These are phyloP conservation scores for Stereocaulon alpinum DNA, from an alignment of 495 filamentous ascomycete species.

Conservation along the genomic window DNA sequence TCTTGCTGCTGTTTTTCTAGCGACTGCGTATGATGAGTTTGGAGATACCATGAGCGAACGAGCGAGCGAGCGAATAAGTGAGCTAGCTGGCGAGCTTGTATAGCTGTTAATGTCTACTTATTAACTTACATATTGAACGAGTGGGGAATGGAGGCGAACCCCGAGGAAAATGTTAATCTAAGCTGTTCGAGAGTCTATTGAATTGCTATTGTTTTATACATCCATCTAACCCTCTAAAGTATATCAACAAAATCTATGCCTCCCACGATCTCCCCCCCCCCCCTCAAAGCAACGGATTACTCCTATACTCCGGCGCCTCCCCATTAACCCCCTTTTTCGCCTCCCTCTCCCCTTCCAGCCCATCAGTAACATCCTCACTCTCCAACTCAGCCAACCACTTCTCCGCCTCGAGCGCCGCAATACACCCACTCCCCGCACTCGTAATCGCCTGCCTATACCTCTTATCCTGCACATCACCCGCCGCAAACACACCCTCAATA, in stretches of 20 bases:
- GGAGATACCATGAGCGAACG: neutral
- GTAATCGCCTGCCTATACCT: constrained; percentile 96
- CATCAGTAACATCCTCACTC: constrained; percentile 30
- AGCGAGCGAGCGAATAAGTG: neutral
- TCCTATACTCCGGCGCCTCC: constrained; percentile 49
- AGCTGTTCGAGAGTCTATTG: neutral
- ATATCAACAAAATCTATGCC: neutral
- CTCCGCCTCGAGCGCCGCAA: constrained; percentile 91
- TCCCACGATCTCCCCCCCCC: neutral
- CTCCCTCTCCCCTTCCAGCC: constrained; percentile 21
- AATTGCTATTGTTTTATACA: neutral
- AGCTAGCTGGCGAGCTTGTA: neutral
- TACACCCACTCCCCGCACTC: constrained; percentile 88
- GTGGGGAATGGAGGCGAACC: neutral
- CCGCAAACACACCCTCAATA: constrained; percentile 87
- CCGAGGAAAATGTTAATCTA: neutral
- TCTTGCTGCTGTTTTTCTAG: neutral
- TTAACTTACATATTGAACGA: neutral
- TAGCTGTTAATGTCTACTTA: constrained; percentile 2
- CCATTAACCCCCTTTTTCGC: constrained; percentile 29
- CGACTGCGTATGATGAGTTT: neutral
- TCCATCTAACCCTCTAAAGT: neutral
- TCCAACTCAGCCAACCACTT: constrained; percentile 77
- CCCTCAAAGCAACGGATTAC: constrained; percentile 50
- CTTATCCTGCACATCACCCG: constrained; percentile 98